A percentile compares a stretch with the other conserved stretches of the same genome.
Evolutionary conservation across 257 asterid genomes (phyloP).

Genomic region (Przewalskia tangutica): DNA sequence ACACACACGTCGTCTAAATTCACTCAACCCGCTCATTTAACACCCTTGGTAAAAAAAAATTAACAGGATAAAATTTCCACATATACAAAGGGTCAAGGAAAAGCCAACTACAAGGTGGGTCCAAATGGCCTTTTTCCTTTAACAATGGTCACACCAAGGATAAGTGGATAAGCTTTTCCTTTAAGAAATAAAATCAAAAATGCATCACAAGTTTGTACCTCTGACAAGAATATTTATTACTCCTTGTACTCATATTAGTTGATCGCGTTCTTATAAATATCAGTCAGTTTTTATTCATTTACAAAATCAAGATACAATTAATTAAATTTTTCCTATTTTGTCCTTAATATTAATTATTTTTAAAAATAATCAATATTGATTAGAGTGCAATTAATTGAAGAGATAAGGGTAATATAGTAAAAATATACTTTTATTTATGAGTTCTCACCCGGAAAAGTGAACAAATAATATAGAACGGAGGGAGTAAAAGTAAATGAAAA

Average conservation of each 20-base stretch:
- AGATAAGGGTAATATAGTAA: no score
- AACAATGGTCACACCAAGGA: neutral
- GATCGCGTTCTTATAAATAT: no score
- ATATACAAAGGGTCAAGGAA: neutral
- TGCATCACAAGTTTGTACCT: neutral
- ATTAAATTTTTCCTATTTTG: no score
- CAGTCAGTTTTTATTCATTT: no score
- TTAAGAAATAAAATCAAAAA: neutral
- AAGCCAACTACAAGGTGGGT: neutral
- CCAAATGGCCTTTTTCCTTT: neutral
- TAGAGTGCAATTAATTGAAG: no score
- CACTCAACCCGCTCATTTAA: accelerated
- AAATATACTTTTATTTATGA: no score
- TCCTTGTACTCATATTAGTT: no score
- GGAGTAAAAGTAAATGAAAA: neutral
- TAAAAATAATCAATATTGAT: no score
- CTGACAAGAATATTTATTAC: neutral
- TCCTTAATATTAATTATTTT: no score
- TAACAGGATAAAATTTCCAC: neutral
- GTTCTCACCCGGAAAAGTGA: no score
- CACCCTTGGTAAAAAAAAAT: neutral
- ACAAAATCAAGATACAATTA: no score
- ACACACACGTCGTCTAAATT: neutral
- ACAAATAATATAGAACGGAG: no score
- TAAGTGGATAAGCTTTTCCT: neutral